Conservation (phyloP, 768 basidiomycete species). For the Agaricus bisporus region DNA sequence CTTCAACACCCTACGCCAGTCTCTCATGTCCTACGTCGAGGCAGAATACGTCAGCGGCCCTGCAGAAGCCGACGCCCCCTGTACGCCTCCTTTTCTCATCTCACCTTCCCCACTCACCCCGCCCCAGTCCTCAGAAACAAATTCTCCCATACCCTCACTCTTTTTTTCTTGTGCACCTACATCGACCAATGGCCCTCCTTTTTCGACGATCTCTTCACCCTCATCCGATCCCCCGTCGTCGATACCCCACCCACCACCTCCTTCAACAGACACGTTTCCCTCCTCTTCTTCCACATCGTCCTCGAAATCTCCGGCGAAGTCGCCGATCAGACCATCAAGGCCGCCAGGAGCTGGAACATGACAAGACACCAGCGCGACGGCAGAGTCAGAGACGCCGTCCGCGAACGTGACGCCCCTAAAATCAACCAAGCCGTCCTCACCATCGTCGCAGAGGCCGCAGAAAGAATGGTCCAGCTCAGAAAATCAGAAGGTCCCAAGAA, state of each 20-base stretch:
- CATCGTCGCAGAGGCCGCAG: constrained; percentile 66
- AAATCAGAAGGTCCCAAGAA: constrained; percentile 41
- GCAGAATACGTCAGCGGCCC: constrained; percentile 83
- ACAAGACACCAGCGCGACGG: constrained; percentile 77
- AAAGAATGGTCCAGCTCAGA: constrained; percentile 46
- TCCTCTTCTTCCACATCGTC: constrained; percentile 87
- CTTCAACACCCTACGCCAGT: constrained; percentile 68
- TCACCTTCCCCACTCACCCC: constrained; percentile 5
- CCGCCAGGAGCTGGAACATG: constrained; percentile 67
- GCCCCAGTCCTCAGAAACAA: constrained; percentile 85
- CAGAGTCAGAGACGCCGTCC: constrained; percentile 81
- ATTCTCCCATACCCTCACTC: constrained; percentile 84
- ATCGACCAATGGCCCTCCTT: constrained; percentile 82
- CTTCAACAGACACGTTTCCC: constrained; percentile 79
- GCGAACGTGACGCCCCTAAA: constrained; percentile 80
- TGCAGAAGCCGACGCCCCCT: constrained; percentile 75
- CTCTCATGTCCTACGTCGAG: constrained; percentile 76
- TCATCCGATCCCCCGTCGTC: constrained; percentile 45
- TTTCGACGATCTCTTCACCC: constrained; percentile 70
- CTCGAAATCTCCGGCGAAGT: constrained; percentile 96
- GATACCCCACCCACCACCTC: constrained; percentile 40
- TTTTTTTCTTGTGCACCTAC: constrained; percentile 87
- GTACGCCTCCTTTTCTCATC: constrained; percentile 42
- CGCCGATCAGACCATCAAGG: constrained; percentile 91
- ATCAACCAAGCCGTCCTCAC: constrained; percentile 87